Evolutionary conservation across 1,139 yeast genomes (phyloP), one percentile per base, ranked within the genome.

Genomic region (Arxiozyma telluris): DNA sequence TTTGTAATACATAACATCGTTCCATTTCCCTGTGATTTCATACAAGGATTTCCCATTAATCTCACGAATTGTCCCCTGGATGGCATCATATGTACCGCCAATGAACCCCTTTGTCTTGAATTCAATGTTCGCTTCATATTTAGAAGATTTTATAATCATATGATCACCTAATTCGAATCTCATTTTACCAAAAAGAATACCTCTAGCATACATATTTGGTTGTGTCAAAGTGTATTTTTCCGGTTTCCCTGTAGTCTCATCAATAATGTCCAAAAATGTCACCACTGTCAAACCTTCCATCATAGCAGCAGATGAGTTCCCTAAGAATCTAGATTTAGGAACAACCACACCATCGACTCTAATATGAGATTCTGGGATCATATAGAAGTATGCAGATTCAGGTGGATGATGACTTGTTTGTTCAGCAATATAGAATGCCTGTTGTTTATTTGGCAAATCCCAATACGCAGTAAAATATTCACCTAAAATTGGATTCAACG

Each of bases 361-460:
- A 55, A 93, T 87, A 61, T 82, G 81, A 59, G 79, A 80, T 56
- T 84, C 87, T 0, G 98, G 98, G 48, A 88, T 79, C 70, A 85
- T 74, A 69, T 88, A 93, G 65, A 91, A 93, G 71, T 93, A 93
- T 0, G 96, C 86, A 0, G 97, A 88, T 67, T 93, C 87, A 9
- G 98, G 98, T n/a, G 98, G 98, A 68, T 93, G 98, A 65, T 93
- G 98, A 23, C 96, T 87, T 0, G 96, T 89, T 70, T 93, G 98
- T 69, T 93, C 98, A 0, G 98, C 78, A 17, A 93, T 72, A 67
- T 91, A 94, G 65, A 78, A 91, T 0, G 97, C 96, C 50, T 79
- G 77, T 25, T 76, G 80, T 25, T 76, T 78, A 54, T 87, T 82
- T 15, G 93, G 82, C 52, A 88, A 73, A 62, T 89, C 94, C 98